Evolutionary conservation across 495 filamentous ascomycete species (phyloP), one percentile per base, ranked within the genome.

Genomic region (Tuber aestivum): DNA sequence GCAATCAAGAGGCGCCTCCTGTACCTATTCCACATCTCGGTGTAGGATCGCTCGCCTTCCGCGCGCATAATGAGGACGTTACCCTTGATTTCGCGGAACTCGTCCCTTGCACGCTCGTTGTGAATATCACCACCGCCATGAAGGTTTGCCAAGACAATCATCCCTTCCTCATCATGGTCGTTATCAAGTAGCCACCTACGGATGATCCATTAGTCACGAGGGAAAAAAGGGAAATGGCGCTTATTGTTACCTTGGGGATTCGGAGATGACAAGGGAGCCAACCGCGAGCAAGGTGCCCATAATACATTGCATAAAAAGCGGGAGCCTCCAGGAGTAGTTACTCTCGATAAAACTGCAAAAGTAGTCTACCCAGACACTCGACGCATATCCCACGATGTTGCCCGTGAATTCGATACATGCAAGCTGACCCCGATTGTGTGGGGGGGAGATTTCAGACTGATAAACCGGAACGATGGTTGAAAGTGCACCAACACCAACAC

Each of bases 51-150:
- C 84, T 97, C 95, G 73, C 96, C 95, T 85, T 98, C 95, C 84
- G 96, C 93, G 27, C 95, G 92, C 83, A 93, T 91, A 14, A 97
- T 86, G 21, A 99, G 88, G 16, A 99, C 95, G 78, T 94, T 90
- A 93, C 97, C 95, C 86, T 99, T 99, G 85, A 99, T 99, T 78
- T 99, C 95, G 75, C 95, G 92, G 82, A 96, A 99, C 83, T 99
- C 95, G 44, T 95, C 93, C 38, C 93, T 89, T 9, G 96, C 95
- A 80, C 94, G 93, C 48, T 92, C 87, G 81, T 97, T 93, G 84
- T 97, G 93, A 70, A 97, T 92, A 84, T 99, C 95, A 50, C 95
- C 95, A 79, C 92, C 93, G 27, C 96, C 95, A 81, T 98, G 97
- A 20, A 98, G 89, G 83, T 97, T 97, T 37, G 96, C 96, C 83